These are phyloP conservation scores for Cutaneotrichosporon spelunceum DNA, from an alignment of 1,284 basidiomycete genomes.

Conservation along the genomic window DNA sequence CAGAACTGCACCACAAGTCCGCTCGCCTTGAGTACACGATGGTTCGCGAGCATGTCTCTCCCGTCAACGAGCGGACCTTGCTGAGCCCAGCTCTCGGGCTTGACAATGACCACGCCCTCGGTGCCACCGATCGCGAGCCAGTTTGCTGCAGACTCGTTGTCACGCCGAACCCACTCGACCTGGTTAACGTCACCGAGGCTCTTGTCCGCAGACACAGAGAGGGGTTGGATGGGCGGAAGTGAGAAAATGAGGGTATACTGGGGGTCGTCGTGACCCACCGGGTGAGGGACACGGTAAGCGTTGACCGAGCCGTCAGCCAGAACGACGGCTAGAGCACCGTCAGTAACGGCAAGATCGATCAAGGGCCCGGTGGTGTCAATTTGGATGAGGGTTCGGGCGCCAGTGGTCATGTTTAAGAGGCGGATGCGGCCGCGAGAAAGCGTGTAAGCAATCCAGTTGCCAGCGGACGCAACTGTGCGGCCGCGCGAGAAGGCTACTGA, in stretches of 20 bases:
- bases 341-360: slow-evolving; percentile 36
- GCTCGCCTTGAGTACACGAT: slow-evolving; percentile 36
- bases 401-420: slow-evolving; percentile 36
- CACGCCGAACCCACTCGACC: slow-evolving; percentile 39
- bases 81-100: slow-evolving; percentile 21
- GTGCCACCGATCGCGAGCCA: slow-evolving; percentile 38
- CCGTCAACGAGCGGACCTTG: slow-evolving; percentile 12
- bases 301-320: slow-evolving; percentile 30
- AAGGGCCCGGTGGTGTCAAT: slow-evolving; percentile 28
- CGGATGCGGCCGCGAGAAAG: slow-evolving; percentile 38
- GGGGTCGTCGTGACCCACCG: slow-evolving; percentile 37
- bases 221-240: slow-evolving; percentile 15
- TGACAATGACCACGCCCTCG: slow-evolving; percentile 36
- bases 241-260: slow-evolving; percentile 22
- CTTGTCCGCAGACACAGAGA: slow-evolving; percentile 13
- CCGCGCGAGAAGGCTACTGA: slow-evolving; percentile 27
- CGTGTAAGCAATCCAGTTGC: slow-evolving; percentile 40
- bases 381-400: slow-evolving; percentile 36
- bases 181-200: slow-evolving; percentile 28
- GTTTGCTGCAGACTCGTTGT: slow-evolving; percentile 15
- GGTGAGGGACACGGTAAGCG: slow-evolving; percentile 32
- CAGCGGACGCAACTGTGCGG: slow-evolving; percentile 35
- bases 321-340: slow-evolving; percentile 33
- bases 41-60: slow-evolving; percentile 18
- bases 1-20: slow-evolving; percentile 39